These are phyloP conservation scores for Exophiala sp. DNA, from an alignment of 2,329 filamentous ascomycete species.

Conservation along the genomic window DNA sequence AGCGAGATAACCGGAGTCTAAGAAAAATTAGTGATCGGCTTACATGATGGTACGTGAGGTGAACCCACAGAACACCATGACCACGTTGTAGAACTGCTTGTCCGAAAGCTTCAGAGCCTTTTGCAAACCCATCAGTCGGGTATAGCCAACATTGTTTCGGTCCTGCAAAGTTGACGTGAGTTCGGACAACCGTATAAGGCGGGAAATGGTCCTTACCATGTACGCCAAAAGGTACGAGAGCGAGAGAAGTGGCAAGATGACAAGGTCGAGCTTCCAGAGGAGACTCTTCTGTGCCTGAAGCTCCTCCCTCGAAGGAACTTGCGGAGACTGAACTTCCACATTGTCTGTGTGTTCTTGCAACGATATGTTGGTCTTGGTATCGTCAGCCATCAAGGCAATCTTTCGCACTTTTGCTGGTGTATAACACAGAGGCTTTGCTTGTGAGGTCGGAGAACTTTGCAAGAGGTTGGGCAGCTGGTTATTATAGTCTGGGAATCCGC, in stretches of 20 bases:
- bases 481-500: too few relatives aligned
- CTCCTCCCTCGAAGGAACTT: background rate
- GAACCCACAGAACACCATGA: slow-evolving; percentile 9
- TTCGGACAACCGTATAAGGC: background rate
- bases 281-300: slow-evolving; percentile 4
- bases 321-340: background rate
- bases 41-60: background rate
- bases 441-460: too few relatives aligned
- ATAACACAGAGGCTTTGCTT: too few relatives aligned
- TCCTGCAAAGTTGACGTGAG: background rate
- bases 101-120: slow-evolving; percentile 3
- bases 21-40: background rate
- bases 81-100: slow-evolving; percentile 5
- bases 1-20: slow-evolving; percentile 7
- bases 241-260: slow-evolving; percentile 9
- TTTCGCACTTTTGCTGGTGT: background rate
- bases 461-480: too few relatives aligned
- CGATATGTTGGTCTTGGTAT: background rate
- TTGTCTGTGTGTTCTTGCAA: background rate
- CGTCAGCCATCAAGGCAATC: background rate
- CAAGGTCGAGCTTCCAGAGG: slow-evolving; percentile 7
- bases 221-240: slow-evolving; percentile 13
- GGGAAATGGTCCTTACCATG: slow-evolving; percentile 1
- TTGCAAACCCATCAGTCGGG: slow-evolving; percentile 8
- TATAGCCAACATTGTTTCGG: slow-evolving; percentile 12